A percentile compares a stretch with the other conserved stretches of the same genome.
Conservation (phyloP, 2,329 filamentous ascomycete genomes). For the Botrytis fragariae region DNA sequence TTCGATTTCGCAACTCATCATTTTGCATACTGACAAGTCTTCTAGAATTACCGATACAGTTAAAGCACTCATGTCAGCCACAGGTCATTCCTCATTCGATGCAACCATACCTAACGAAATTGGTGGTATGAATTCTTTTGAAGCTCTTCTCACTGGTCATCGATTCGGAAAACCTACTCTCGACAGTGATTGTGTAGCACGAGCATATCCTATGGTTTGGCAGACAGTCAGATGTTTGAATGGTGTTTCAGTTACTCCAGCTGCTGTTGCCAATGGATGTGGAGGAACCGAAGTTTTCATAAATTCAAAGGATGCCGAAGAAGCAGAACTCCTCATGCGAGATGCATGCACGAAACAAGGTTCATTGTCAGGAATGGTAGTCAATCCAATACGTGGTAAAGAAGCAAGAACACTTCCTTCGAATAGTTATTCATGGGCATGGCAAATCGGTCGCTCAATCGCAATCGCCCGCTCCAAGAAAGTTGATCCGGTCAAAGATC, state of each 20-base stretch:
- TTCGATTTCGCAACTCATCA: not conserved
- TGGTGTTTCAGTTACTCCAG: slow-evolving; percentile 32
- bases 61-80: slow-evolving; percentile 29
- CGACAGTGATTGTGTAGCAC: slow-evolving; percentile 36
- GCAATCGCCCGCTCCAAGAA: slow-evolving; percentile 40
- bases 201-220: slow-evolving; percentile 37
- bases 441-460: slow-evolving; percentile 59
- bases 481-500: slow-evolving; percentile 30
- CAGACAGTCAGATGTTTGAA: slow-evolving; percentile 37
- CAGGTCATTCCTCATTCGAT: slow-evolving; percentile 37
- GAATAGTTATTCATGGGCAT: slow-evolving; percentile 39
- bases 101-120: slow-evolving; percentile 64
- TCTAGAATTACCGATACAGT: slow-evolving; percentile 35
- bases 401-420: slow-evolving; percentile 35
- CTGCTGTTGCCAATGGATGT: slow-evolving; percentile 32
- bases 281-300: slow-evolving; percentile 30
- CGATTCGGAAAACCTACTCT: slow-evolving; percentile 33
- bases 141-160: slow-evolving; percentile 33
- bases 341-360: slow-evolving; percentile 33
- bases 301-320: slow-evolving; percentile 27
- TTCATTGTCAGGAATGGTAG: slow-evolving; percentile 34
- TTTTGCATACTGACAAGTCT: not conserved
- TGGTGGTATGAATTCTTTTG: slow-evolving; percentile 58
- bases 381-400: slow-evolving; percentile 31
- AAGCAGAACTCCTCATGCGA: slow-evolving; percentile 35